Evolutionary conservation across 2,329 filamentous ascomycete genomes (phyloP), one percentile per base, ranked within the genome.

Genomic region (Pestalotiopsis sp.): DNA sequence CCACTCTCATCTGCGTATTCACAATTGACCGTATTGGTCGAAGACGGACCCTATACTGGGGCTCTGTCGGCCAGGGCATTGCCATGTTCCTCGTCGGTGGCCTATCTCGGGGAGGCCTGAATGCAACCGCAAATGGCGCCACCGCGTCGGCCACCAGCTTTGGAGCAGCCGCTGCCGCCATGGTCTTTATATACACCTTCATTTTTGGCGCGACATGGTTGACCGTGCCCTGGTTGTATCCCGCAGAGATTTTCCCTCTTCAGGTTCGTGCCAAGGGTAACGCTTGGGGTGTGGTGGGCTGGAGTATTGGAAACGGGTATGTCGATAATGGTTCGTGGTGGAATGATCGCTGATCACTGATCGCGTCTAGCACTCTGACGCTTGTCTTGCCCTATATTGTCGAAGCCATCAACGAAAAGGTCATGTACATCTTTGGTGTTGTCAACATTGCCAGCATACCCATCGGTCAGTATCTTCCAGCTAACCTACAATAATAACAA

Each of bases 261-360:
- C 86, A 91, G 69, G 86, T 93, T 0, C 86, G 92, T 23, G 92
- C 92, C 1, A 91, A 91, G 72, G 92, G 92, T 5, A 94, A 93
- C 69, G 91, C 92, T 0, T 93, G 89, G 86, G 91, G 92, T 20
- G 91, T 94, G 0, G 87, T 93, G 0, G 92, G 92, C 0, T 94
- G 92, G 92, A 88, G 85, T 17, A 92, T 94, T 64, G 92, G 92
- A 0, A 93, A 93, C 71, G 91, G 91, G 17, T 92, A 90, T 6
- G 45, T 52, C 45, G 1, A 6, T 49, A 0, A 2, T n/a, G 7
- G 2, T n/a, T n/a, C 3, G 6, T n/a, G 7, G 41, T 23, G 4
- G 0, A 52, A 52, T 9, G 4, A 9, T n/a, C 7, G 17, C 20
- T 7, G 9, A 9, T 5, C 20, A 5, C 17, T 20, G 2, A n/a